phyloP scores from a whole-genome alignment of 2,329 filamentous ascomycete species.

The Curvularia spicifera region DNA sequence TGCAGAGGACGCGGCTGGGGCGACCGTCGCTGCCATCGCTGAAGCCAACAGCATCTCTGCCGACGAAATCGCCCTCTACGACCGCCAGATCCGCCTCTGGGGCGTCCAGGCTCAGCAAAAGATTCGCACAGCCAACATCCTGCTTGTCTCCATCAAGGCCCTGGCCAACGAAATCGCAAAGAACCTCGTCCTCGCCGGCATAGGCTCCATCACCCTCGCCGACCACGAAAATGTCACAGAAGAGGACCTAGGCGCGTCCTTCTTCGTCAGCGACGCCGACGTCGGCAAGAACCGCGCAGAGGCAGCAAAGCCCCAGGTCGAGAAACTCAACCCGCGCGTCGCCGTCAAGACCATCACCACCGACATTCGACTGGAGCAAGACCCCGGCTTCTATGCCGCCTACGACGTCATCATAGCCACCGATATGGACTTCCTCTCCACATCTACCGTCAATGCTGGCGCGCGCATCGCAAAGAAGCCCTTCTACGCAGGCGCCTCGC shows the following conservation, averaged over 20 bases:
- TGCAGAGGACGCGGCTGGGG: conserved; percentile 43
- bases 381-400: conserved; percentile 74
- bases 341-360: conserved; percentile 72
- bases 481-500: conserved; percentile 87
- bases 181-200: conserved; percentile 92
- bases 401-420: conserved; percentile 92
- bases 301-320: conserved; percentile 77
- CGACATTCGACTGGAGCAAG: conserved; percentile 64
- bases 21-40: conserved; percentile 48
- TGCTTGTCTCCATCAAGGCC: conserved; percentile 85
- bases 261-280: conserved; percentile 76
- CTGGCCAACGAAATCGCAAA: conserved; percentile 95
- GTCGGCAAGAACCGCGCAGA: conserved; percentile 84
- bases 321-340: conserved; percentile 89
- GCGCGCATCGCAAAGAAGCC: conserved; percentile 78
- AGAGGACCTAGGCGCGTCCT: conserved; percentile 71
- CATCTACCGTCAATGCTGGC: conserved; percentile 83
- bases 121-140: conserved; percentile 87
- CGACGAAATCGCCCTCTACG: conserved; percentile 98
- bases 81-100: conserved; percentile 97
- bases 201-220: conserved; percentile 86
- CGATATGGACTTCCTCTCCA: conserved; percentile 76
- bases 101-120: conserved; percentile 91
- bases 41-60: conserved; percentile 51
- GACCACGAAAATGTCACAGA: conserved; percentile 78